phyloP scores from a whole-genome alignment of 2,329 filamentous ascomycete species.

The Colletotrichum zoysiae region DNA sequence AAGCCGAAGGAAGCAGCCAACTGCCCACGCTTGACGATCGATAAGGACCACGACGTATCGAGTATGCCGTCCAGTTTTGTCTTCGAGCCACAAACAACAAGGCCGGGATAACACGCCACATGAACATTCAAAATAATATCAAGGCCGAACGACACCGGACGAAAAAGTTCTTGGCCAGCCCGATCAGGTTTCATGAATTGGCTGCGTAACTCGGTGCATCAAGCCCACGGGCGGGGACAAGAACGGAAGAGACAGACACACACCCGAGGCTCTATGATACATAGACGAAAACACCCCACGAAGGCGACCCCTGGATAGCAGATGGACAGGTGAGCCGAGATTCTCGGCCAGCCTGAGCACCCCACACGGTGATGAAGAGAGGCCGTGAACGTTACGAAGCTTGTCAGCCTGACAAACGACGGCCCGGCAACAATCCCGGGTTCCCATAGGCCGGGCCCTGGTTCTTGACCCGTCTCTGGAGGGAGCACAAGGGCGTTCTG shows the following conservation, averaged over 20 bases:
- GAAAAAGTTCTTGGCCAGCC: neutral
- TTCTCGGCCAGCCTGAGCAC: conserved; percentile 5
- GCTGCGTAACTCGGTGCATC: neutral
- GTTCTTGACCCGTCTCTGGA: neutral
- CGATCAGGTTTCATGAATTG: neutral
- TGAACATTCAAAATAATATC: neutral
- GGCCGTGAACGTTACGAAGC: conserved; percentile 5
- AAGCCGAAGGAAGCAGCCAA: neutral
- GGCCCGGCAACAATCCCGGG: neutral
- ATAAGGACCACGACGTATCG: neutral
- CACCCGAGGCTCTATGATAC: conserved; percentile 23
- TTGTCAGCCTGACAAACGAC: conserved; percentile 1
- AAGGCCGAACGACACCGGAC: neutral
- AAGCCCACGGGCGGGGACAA: neutral
- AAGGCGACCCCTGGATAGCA: conserved; percentile 1
- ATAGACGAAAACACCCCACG: conserved; percentile 18
- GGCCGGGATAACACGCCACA: neutral
- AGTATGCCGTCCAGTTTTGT: neutral
- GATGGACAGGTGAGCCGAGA: neutral
- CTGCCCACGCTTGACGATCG: neutral
- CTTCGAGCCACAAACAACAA: neutral
- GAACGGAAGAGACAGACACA: neutral
- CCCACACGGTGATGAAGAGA: neutral
- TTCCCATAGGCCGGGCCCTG: neutral
- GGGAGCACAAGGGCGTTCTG: neutral